Percentiles rank a stretch among this genome's conserved stretches.
These are phyloP conservation scores for Phellinidium pouzarii DNA, from an alignment of 1,284 basidiomycete species.

Conservation along the genomic window DNA sequence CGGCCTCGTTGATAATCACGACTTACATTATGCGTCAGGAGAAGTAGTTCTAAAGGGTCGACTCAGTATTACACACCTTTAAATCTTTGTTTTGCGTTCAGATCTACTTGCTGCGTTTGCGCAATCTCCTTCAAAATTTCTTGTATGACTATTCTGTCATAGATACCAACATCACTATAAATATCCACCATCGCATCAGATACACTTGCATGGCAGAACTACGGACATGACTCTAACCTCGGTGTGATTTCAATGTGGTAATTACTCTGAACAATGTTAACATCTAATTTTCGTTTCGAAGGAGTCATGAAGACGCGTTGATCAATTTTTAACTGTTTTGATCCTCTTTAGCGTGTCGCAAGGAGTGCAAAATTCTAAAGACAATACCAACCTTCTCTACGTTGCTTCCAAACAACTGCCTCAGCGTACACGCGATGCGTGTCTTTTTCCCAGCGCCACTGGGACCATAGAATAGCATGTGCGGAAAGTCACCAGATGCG, in stretches of 20 bases:
- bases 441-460: slow-evolving; percentile 99
- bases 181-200: neutral
- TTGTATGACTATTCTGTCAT: slow-evolving; percentile 93
- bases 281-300: slow-evolving; percentile 90
- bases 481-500: slow-evolving; percentile 90
- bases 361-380: neutral
- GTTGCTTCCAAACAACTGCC: slow-evolving; percentile 87
- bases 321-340: slow-evolving; percentile 87
- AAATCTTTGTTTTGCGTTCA: slow-evolving; percentile 92
- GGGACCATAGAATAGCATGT: slow-evolving; percentile 97
- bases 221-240: slow-evolving; percentile 47
- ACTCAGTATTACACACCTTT: slow-evolving; percentile 58
- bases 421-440: slow-evolving; percentile 82
- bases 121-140: slow-evolving; percentile 98
- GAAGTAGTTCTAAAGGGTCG: neutral
- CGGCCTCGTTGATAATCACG: slow-evolving; percentile 98
- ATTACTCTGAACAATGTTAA: slow-evolving; percentile 93
- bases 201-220: neutral
- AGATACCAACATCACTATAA: slow-evolving; percentile 89
- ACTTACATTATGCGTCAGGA: slow-evolving; percentile 44
- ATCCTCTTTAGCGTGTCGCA: neutral
- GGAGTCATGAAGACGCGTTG: slow-evolving; percentile 95
- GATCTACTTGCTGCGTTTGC: slow-evolving; percentile 96
- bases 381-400: slow-evolving; percentile 73
- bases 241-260: slow-evolving; percentile 98